Conservation (phyloP, 2,329 filamentous ascomycete species). For the Colletotrichum tanaceti region DNA sequence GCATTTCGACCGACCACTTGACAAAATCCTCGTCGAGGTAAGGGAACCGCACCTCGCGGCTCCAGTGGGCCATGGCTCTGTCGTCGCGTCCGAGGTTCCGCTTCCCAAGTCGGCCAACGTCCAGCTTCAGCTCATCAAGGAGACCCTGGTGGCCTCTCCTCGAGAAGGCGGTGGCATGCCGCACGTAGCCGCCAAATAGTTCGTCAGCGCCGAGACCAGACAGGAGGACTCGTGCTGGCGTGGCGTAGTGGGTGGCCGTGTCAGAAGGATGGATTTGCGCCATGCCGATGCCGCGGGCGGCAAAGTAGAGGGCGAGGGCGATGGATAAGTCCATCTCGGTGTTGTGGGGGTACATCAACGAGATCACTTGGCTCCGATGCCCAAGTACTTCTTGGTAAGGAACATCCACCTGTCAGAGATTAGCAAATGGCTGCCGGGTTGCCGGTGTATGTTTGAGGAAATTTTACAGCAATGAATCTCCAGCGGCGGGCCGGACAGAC, state of each 20-base stretch:
- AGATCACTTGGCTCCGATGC: slow-evolving; percentile 76
- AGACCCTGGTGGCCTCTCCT: slow-evolving; percentile 77
- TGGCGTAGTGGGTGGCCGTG: slow-evolving; percentile 64
- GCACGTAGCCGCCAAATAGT: slow-evolving; percentile 91
- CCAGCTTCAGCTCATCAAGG: slow-evolving; percentile 83
- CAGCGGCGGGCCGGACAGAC: slow-evolving; percentile 79
- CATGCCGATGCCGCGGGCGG: slow-evolving; percentile 76
- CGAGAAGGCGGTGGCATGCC: slow-evolving; percentile 82
- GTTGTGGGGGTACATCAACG: slow-evolving; percentile 90
- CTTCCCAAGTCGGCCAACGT: slow-evolving; percentile 86
- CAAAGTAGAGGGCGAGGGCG: slow-evolving; percentile 93
- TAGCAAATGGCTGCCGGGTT: not conserved
- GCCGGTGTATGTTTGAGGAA: slow-evolving; percentile 20
- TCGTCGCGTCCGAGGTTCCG: slow-evolving; percentile 97
- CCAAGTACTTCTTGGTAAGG: slow-evolving; percentile 79
- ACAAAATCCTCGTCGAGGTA: slow-evolving; percentile 90
- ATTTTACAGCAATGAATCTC: slow-evolving; percentile 80
- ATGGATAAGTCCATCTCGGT: slow-evolving; percentile 99
- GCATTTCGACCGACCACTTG: slow-evolving; percentile 78
- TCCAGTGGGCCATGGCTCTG: slow-evolving; percentile 88
- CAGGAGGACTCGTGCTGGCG: slow-evolving; percentile 83
- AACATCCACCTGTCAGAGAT: slow-evolving; percentile 72
- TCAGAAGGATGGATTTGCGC: slow-evolving; percentile 50
- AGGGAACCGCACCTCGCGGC: slow-evolving; percentile 88
- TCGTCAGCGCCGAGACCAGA: slow-evolving; percentile 97